Conservation (phyloP, 1,139 yeast species). For the Magnusiomyces tetraspermus region DNA sequence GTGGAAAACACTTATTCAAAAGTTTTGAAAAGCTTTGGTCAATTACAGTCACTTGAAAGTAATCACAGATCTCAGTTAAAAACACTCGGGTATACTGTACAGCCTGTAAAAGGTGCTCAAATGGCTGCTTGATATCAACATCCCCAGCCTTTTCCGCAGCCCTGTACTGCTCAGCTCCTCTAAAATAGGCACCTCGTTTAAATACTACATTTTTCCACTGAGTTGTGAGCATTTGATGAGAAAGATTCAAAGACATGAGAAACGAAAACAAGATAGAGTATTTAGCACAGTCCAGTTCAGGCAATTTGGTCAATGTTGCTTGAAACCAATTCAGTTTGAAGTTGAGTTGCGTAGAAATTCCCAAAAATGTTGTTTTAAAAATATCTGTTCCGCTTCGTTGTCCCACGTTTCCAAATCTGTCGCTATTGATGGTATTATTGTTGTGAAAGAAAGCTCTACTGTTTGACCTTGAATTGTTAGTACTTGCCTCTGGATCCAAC, state of each 20-base stretch:
- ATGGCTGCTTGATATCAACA: neutral
- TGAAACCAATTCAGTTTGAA: constrained; percentile 4
- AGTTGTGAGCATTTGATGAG: neutral
- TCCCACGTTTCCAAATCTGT: neutral
- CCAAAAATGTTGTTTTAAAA: constrained; percentile 1
- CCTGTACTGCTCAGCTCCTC: neutral
- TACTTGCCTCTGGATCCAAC: neutral
- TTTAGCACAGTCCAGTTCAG: constrained; percentile 2
- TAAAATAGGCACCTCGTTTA: neutral
- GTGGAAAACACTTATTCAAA: constrained; percentile 2
- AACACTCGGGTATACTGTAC: constrained; percentile 3
- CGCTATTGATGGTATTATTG: neutral
- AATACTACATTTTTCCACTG: neutral
- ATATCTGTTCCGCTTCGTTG: constrained; percentile 1
- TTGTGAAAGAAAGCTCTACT: neutral
- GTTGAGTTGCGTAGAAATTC: neutral
- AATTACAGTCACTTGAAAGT: constrained; percentile 19
- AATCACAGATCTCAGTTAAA: constrained; percentile 20
- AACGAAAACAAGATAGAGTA: constrained; percentile 4
- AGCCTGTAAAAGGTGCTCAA: neutral
- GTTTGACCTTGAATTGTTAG: neutral
- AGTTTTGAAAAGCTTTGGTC: constrained; percentile 7
- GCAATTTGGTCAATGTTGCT: neutral
- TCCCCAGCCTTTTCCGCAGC: neutral
- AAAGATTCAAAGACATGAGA: neutral